These are phyloP conservation scores for Sedum album DNA, from an alignment of 164 flowering plant genomes.

Conservation along the genomic window DNA sequence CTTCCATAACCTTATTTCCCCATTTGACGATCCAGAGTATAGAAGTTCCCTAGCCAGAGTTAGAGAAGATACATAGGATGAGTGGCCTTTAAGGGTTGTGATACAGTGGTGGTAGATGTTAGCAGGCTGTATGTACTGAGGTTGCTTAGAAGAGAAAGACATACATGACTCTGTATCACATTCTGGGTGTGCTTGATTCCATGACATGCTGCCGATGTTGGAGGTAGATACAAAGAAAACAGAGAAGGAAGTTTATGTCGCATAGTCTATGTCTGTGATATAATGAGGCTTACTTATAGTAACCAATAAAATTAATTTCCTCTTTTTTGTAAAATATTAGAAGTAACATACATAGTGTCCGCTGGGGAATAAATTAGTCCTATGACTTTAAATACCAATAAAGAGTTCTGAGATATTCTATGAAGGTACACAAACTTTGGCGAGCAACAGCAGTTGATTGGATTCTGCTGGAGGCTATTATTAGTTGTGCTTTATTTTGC, in stretches of 20 bases:
- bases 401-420: not conserved
- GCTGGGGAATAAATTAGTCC: not conserved
- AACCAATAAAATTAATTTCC: not conserved
- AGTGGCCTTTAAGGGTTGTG: too few species aligned
- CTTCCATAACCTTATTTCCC: conserved; percentile 34
- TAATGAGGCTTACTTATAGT: conserved; percentile 1
- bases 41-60: conserved; percentile 30
- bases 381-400: not conserved
- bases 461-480: not conserved
- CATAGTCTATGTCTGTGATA: not conserved
- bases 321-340: not conserved
- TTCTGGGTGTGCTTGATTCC: conserved; percentile 8
- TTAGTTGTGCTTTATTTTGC: not conserved
- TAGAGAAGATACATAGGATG: too few species aligned
- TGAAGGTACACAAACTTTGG: not conserved
- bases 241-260: not conserved
- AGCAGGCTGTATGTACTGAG: conserved; percentile 6
- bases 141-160: conserved; percentile 13
- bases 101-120: conserved; percentile 10
- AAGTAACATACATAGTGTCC: not conserved
- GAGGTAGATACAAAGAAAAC: not conserved
- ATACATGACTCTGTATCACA: not conserved
- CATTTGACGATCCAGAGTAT: conserved; percentile 37
- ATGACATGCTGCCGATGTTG: conserved; percentile 15
- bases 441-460: not conserved